Evolutionary conservation across 768 basidiomycete species (phyloP), one percentile per base, ranked within the genome.

Genomic region (Termitomyces titanicus): DNA sequence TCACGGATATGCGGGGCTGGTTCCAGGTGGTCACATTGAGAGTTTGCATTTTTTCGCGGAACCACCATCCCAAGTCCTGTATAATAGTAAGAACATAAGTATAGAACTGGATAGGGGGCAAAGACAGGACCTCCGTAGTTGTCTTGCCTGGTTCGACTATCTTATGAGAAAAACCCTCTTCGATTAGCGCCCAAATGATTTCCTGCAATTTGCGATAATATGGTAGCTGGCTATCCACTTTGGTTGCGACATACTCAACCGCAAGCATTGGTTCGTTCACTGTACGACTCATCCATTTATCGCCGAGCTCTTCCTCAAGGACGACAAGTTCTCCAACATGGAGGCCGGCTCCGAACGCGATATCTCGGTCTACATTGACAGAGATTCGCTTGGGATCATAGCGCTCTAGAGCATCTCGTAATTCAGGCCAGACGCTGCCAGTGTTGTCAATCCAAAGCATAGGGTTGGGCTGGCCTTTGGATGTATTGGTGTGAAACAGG

Each of bases 31-130:
- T 71, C 18, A 77, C 68, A 60, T 78, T 77, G 18, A 69, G 67
- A 22, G 61, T 61, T 42, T 75, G 76, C 74, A 81, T 81, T 60
- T 76, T 75, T 55, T 79, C 79, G 33, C 78, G 70, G 63, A 79
- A 81, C 77, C 77, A 80, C 80, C 80, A 83, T 52, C 74, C 72
- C 17, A 83, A 61, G 60, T 83, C 80, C 77, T 79, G 51, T 24
- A 45, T 24, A 13, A n/a, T 8, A 47, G 34, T 22, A 24, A 38
- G 48, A 10, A 12, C 11, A 49, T 37, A n/a, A 24, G 3, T 2
- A 11, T n/a, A 10, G 33, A 37, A 35, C 5, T n/a, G 5, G 4
- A 11, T 12, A 27, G 48, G 27, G 11, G 3, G 25, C 25, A n/a
- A 25, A n/a, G 43, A 31, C 44, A 31, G 37, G 17, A 77, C 77